Evolutionary conservation across 345 rosid species (phyloP).

Genomic region (Trapa incisa): DNA sequence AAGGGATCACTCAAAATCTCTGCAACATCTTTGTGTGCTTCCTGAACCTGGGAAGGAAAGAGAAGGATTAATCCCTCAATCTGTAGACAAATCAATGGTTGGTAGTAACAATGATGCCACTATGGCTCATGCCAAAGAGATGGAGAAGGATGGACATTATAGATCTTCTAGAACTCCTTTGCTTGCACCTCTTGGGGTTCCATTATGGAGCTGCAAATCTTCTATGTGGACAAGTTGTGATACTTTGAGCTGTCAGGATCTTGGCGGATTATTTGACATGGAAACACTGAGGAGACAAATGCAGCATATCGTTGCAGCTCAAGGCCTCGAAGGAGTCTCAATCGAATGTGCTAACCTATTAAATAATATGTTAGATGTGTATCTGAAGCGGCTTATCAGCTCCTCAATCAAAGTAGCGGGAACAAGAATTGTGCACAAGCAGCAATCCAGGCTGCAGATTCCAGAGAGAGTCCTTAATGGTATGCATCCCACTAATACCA

Average conservation of each 20-base stretch:
- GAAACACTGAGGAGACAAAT: constrained; percentile 64
- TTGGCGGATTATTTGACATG: constrained; percentile 47
- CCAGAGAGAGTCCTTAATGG: constrained; percentile 45
- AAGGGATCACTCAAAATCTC: constrained; percentile 51
- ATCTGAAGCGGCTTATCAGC: constrained; percentile 66
- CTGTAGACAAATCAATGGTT: constrained; percentile 22
- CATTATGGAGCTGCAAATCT: constrained; percentile 49
- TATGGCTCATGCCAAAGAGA: constrained; percentile 29
- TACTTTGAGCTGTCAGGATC: constrained; percentile 43
- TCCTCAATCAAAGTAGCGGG: constrained; percentile 59
- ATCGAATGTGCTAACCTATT: constrained; percentile 58
- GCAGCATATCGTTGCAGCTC: constrained; percentile 60
- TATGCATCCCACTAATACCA: constrained; percentile 35
- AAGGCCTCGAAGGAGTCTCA: constrained; percentile 79
- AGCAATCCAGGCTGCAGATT: constrained; percentile 47
- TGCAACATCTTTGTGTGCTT: constrained; percentile 31
- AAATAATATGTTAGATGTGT: constrained; percentile 55
- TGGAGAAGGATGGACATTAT: constrained; percentile 29
- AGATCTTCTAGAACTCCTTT: constrained; percentile 39
- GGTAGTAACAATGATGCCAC: constrained; percentile 29
- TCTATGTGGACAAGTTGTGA: constrained; percentile 29
- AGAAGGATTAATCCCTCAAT: constrained; percentile 25
- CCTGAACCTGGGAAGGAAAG: constrained; percentile 46
- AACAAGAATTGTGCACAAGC: constrained; percentile 34
- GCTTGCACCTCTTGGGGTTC: constrained; percentile 69